Base-by-base conservation (phyloP, 352 stramenopile species). In the Pythium volutum region DNA sequence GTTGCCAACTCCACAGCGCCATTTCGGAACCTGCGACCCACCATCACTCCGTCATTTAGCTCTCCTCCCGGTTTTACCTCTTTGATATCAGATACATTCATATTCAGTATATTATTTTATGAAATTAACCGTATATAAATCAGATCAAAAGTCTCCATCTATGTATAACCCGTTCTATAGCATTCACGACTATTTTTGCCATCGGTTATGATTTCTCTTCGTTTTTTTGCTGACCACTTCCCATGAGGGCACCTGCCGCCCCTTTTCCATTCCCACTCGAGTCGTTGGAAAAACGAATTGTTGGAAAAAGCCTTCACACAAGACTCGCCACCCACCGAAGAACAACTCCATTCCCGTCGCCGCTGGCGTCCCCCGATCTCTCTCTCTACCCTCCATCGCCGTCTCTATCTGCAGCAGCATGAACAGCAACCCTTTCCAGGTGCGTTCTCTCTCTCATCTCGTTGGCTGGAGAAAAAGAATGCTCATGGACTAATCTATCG, bases 161-260 rank as follows among this genome's bases (percentile, higher is more conserved):
- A 55, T 29, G 29, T 0, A 55, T 60, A 51, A 52, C 8, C 41
- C 27, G n/a, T 4, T 20, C 33, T 9, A 23, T 31, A 51, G 25
- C 41, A 50, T 51, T 6, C 10, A 20, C 22, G 29, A 27, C 53
- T 68, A 68, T 68, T 68, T 47, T 59, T 29, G 34, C 38, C 43
- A 43, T 49, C 55, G 38, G 61, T 68, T 68, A 55, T 62, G 53
- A 54, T 29, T 63, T 56, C 41, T 54, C 41, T 41, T 55, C 59
- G 29, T 55, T 47, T 59, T 42, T 25, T 18, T 33, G 11, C 61
- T 47, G 38, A 26, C 61, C 61, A 53, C 61, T 58, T 68, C 54
- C 61, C 61, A 68, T 68, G 53, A 23, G 41, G n/a, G 43, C 36
- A 43, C 10, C 9, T 20, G 36, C 36, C 36, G 43, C 43, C 43